Evolutionary conservation across 306 rosid species (phyloP), one percentile per base, ranked within the genome.

Genomic region (Pterocarpus macrocarpus): DNA sequence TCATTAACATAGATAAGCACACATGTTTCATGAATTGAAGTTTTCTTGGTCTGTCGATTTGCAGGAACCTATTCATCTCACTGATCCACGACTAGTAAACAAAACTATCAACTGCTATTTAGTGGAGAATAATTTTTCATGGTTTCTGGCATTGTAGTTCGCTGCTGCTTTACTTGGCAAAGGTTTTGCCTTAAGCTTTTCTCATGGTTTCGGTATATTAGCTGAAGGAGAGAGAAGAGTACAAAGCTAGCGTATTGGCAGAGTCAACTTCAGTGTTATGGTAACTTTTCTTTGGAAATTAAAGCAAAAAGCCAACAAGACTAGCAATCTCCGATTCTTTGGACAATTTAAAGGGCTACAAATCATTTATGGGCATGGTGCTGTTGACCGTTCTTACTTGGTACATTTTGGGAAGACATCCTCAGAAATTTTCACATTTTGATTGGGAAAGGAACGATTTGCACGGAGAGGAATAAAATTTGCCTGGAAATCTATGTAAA

Each of bases 21-120:
- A 71, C 39, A 14, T 2, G 7, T 6, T 63, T 47, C 3, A 2
- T 50, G 61, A n/a, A 45, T 9, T n/a, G 9, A 32, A 9, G 15
- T 14, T 61, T 6, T 76, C 12, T 45, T 66, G 34, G 56, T 59
- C 22, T 16, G 32, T 41, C 52, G 49, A 66, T 73, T 61, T 67
- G 55, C 81, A 33, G 64, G 55, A 84, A 11, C 49, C 61, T 55
- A 55, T 17, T 63, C 41, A 68, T 30, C 69, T 63, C 59, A 55
- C 13, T 69, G 47, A 69, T 68, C 13, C 11, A 67, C 22, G 73
- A 28, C n/a, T 56, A 30, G 10, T 49, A 68, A 32, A 36, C 56
- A 47, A 22, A 22, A 50, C 75, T 65, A 52, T 22, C 73, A 73
- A 53, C 33, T 28, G 38, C 64, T 69, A 4, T n/a, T 56, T 15